Percentiles rank a stretch among this genome's conserved stretches.
phyloP scores from a whole-genome alignment of 768 basidiomycete genomes.

The Agaricus blazei region DNA sequence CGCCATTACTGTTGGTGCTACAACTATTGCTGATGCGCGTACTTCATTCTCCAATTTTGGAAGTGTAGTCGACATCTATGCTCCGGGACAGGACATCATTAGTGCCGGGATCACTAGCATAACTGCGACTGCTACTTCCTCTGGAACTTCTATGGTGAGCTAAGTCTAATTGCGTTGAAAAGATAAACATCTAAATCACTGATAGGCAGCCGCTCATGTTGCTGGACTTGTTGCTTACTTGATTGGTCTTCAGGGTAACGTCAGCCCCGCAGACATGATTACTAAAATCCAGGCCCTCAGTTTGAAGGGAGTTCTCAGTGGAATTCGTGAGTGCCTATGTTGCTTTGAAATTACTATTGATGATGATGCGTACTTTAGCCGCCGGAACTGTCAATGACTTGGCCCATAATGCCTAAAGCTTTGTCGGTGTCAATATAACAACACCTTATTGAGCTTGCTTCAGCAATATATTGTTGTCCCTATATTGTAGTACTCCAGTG shows the following conservation, averaged over 20 bases:
- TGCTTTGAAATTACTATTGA: too few species aligned
- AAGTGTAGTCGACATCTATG: constrained; percentile 27
- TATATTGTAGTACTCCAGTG: too few species aligned
- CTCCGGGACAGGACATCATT: constrained; percentile 24
- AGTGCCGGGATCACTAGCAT: constrained; percentile 19
- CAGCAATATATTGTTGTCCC: too few species aligned
- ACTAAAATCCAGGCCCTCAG: constrained; percentile 20
- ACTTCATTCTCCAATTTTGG: constrained; percentile 31
- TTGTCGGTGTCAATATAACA: too few species aligned
- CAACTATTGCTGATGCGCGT: constrained; percentile 21
- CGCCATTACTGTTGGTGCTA: constrained; percentile 29
- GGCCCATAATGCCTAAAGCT: too few species aligned
- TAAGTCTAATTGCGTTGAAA: not conserved
- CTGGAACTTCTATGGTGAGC: constrained; percentile 23
- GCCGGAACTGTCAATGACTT: too few species aligned
- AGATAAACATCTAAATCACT: not conserved
- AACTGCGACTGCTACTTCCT: constrained; percentile 20
- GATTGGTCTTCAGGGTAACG: constrained; percentile 25
- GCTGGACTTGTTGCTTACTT: constrained; percentile 34
- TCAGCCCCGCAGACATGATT: constrained; percentile 25
- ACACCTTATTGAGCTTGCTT: too few species aligned
- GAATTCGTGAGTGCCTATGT: constrained; percentile 22
- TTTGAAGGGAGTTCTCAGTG: constrained; percentile 23
- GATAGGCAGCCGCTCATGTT: constrained; percentile 25
- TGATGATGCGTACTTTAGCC: too few species aligned